Evolutionary conservation across 495 filamentous ascomycete genomes (phyloP).

Genomic region (Tuber microsphaerosporum): DNA sequence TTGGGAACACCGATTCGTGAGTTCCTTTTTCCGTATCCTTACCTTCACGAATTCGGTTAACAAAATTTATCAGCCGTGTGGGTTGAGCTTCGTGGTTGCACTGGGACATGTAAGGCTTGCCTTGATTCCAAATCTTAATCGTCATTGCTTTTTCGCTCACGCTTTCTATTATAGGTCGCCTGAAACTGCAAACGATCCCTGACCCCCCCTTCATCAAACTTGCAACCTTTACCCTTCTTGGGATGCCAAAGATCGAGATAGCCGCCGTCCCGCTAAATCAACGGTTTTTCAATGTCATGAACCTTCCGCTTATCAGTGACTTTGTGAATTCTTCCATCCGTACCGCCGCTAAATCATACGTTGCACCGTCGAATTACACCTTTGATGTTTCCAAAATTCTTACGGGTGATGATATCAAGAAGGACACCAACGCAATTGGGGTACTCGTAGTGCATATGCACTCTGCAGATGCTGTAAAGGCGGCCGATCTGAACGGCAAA

Average conservation of each 20-base stretch:
- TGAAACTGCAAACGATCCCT: slow-evolving; percentile 61
- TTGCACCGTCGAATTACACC: slow-evolving; percentile 65
- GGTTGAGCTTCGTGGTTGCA: slow-evolving; percentile 62
- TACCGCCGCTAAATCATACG: slow-evolving; percentile 62
- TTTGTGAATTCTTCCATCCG: slow-evolving; percentile 68
- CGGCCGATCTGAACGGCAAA: slow-evolving; percentile 59
- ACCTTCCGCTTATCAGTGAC: slow-evolving; percentile 61
- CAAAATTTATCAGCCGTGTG: slow-evolving; percentile 49
- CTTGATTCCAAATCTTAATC: not conserved
- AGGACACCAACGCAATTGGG: slow-evolving; percentile 59
- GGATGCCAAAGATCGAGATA: slow-evolving; percentile 65
- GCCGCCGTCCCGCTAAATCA: slow-evolving; percentile 61
- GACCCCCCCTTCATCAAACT: slow-evolving; percentile 67
- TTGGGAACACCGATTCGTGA: slow-evolving; percentile 56
- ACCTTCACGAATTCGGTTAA: slow-evolving; percentile 42
- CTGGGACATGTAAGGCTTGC: slow-evolving; percentile 50
- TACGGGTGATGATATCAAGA: slow-evolving; percentile 68
- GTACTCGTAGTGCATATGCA: slow-evolving; percentile 59
- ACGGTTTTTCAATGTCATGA: slow-evolving; percentile 61
- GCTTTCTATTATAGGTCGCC: slow-evolving; percentile 41
- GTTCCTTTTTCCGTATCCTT: slow-evolving; percentile 53
- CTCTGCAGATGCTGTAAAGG: slow-evolving; percentile 58
- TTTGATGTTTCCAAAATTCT: slow-evolving; percentile 68
- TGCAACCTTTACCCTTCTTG: slow-evolving; percentile 64
- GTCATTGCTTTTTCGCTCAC: not conserved